Evolutionary conservation across 2,329 filamentous ascomycete species (phyloP).

Genomic region (Pezicula radicicola): DNA sequence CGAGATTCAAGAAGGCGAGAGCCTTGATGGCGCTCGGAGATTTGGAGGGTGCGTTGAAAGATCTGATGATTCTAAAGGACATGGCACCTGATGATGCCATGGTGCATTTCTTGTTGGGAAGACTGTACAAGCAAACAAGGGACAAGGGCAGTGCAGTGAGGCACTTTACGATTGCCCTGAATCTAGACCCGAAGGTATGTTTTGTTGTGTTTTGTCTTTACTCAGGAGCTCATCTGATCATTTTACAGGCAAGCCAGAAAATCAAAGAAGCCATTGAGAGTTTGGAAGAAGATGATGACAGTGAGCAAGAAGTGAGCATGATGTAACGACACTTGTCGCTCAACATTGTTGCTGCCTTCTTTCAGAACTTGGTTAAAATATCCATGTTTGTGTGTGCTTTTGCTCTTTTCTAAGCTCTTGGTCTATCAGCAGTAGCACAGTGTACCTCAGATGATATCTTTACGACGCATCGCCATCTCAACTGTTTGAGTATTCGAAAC

Average conservation of each 20-base stretch:
- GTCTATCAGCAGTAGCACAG: not conserved
- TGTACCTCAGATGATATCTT: not conserved
- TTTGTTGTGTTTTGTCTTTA: conserved; percentile 6
- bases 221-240: conserved; percentile 8
- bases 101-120: conserved; percentile 91
- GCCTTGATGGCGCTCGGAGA: conserved; percentile 74
- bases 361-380: not conserved
- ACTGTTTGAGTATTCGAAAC: not conserved
- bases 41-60: conserved; percentile 70
- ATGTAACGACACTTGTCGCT: conserved; percentile 32
- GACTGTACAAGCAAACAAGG: conserved; percentile 71
- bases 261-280: conserved; percentile 97
- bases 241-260: conserved; percentile 73
- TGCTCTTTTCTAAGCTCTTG: not conserved
- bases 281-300: conserved; percentile 74
- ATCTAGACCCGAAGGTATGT: conserved; percentile 91
- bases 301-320: conserved; percentile 58
- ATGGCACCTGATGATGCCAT: conserved; percentile 92
- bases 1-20: conserved; percentile 89
- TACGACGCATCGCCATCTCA: not conserved
- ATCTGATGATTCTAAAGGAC: conserved; percentile 86
- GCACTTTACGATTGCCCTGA: conserved; percentile 92
- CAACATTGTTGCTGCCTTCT: not conserved
- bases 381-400: not conserved
- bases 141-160: conserved; percentile 79